Base-by-base conservation (phyloP, 164 flowering plant genomes). In the Sedum album region DNA sequence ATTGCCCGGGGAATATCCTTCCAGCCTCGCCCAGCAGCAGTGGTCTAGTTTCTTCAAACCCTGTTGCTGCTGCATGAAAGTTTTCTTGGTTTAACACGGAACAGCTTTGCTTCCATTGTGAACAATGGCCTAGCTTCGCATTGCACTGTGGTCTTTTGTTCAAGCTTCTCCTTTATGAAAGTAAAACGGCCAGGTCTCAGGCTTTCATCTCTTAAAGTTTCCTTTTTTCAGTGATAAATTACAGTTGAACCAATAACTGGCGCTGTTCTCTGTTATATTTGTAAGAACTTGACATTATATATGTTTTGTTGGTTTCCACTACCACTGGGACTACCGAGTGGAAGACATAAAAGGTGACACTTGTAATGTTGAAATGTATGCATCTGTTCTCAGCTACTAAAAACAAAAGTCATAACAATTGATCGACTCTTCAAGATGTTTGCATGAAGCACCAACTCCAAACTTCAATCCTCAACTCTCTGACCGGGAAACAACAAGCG, bases 1-100 rank as follows among this genome's bases (percentile, higher is more conserved):
- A 80, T 90, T 62, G 86, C 95, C 0, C 85, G 93, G 33, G 99
- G 97, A 26, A 88, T 96, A 30, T 89, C 93, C 10, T 94, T 94
- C 72, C 79, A 83, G 74, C 99, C 99, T 0, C 90, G 85, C 75
- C 79, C 81, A 49, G 82, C 93, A 55, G 96, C 92, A 61, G 60
- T 60, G 17, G 83, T 87, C 69, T 89, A 81, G 83, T 69, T 75
- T 48, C 21, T 53, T 23, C 28, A 53, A 7, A 23, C 30, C 60
- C 28, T 23, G 48, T 53, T 21, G 60, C 28, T 53, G 14, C 28
- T 53, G 10, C 23, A 21, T 28, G 13, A 53, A 53, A 13, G 21
- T 21, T 44, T 11, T 44, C 18, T 44, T 17, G 48, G 48, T 14
- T 44, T 44, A 17, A 5, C 17, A 11, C 60, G 23, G 28, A 21